These are phyloP conservation scores for Exophiala mesophila DNA, from an alignment of 2,329 filamentous ascomycete genomes.

Conservation along the genomic window DNA sequence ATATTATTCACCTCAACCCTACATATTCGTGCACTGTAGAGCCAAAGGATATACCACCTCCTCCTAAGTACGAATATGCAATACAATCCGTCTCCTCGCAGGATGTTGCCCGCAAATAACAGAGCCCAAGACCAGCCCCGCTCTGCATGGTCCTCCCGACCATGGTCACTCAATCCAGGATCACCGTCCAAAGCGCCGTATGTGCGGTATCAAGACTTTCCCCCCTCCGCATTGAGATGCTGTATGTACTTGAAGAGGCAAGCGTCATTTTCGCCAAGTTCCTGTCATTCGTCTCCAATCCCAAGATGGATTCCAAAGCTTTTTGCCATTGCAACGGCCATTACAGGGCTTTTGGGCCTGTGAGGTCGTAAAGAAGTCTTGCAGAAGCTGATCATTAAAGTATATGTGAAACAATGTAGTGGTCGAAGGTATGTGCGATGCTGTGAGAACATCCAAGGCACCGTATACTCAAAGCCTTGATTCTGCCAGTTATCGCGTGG, in stretches of 20 bases:
- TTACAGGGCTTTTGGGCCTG: conserved; percentile 3
- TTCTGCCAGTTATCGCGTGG: conserved; percentile 1
- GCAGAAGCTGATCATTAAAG: conserved; percentile 23
- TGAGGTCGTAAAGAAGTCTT: conserved; percentile 14
- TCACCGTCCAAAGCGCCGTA: conserved; percentile 1
- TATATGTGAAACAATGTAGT: conserved; percentile 22
- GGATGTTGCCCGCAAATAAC: conserved; percentile 6
- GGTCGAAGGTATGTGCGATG: conserved; percentile 20
- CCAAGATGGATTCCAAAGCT: conserved; percentile 17
- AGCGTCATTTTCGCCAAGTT: too few species aligned
- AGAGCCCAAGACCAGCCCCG: conserved; percentile 2
- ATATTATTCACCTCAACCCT: conserved; percentile 17
- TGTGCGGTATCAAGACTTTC: conserved; percentile 9
- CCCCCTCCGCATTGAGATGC: conserved; percentile 12
- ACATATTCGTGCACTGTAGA: conserved; percentile 20
- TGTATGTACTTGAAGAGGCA: conserved; percentile 21
- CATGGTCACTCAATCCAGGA: conserved; percentile 2
- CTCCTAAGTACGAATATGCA: conserved; percentile 12
- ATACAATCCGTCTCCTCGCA: conserved; percentile 21
- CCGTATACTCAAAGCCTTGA: conserved; percentile 4
- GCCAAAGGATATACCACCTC: background rate
- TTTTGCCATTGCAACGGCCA: conserved; percentile 13
- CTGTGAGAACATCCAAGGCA: conserved; percentile 10
- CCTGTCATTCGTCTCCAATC: too few species aligned
- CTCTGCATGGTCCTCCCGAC: conserved; percentile 7